Evolutionary conservation across 2,329 filamentous ascomycete genomes (phyloP).

Genomic region (Diplodia corticola): DNA sequence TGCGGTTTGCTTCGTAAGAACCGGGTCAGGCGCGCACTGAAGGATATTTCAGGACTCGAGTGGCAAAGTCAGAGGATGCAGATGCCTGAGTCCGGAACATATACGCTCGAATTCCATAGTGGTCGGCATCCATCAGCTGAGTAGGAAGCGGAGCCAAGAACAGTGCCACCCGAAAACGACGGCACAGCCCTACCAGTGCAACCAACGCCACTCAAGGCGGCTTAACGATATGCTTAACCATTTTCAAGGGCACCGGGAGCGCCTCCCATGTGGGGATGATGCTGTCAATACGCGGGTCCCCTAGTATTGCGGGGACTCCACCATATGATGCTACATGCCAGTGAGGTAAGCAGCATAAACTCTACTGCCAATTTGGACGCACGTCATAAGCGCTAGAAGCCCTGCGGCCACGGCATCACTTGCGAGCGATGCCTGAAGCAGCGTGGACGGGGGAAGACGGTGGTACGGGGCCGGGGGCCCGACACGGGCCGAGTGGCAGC

Average conservation of each 20-base stretch:
- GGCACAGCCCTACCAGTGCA: neutral
- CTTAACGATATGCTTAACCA: neutral
- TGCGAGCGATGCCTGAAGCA: neutral
- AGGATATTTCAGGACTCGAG: neutral
- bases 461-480: neutral
- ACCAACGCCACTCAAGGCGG: neutral
- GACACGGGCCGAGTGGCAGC: neutral
- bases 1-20: neutral
- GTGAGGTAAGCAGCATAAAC: neutral
- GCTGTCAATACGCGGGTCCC: neutral
- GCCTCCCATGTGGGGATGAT: neutral
- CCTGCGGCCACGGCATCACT: neutral
- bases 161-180: neutral
- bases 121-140: neutral
- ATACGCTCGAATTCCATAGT: neutral
- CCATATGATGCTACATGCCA: neutral
- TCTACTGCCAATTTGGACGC: neutral
- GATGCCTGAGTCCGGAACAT: neutral
- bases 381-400: neutral
- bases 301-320: neutral
- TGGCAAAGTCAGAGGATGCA: neutral
- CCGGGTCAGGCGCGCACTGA: neutral
- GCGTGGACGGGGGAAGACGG: neutral
- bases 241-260: neutral
- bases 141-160: neutral